A percentile compares a stretch with the other conserved stretches of the same genome.
These are phyloP conservation scores for Dorcoceras hygrometricum DNA, from an alignment of 257 asterid species.

Conservation along the genomic window DNA sequence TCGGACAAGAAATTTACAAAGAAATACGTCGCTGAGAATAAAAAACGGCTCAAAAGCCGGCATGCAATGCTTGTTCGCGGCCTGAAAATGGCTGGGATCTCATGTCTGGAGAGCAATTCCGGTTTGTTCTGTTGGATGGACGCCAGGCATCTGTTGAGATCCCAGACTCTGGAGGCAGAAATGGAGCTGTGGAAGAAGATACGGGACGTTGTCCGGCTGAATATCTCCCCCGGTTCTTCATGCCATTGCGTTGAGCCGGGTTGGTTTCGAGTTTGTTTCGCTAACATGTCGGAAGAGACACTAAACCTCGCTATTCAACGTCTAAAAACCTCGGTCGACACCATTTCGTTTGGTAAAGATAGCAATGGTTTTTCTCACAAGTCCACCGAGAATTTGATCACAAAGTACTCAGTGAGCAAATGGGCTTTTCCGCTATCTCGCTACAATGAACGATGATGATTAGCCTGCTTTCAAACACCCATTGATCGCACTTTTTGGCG, in stretches of 20 bases:
- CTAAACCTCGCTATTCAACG: conserved; percentile 49
- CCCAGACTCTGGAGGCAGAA: conserved; percentile 55
- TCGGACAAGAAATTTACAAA: conserved; percentile 44
- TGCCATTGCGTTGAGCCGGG: conserved; percentile 84
- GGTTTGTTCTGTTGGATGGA: conserved; percentile 82
- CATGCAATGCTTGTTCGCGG: conserved; percentile 42
- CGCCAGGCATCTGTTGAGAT: conserved; percentile 44
- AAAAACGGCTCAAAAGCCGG: conserved; percentile 38
- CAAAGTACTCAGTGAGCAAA: conserved; percentile 40
- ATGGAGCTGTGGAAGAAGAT: conserved; percentile 59
- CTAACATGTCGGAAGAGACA: conserved; percentile 73
- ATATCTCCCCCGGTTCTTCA: conserved; percentile 73
- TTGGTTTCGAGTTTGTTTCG: conserved; percentile 85
- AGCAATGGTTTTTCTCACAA: conserved; percentile 4
- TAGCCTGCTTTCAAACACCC: conserved; percentile 15
- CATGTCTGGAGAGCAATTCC: conserved; percentile 50
- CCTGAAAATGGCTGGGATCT: conserved; percentile 41
- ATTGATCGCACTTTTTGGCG: too few species aligned
- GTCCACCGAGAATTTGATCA: conserved; percentile 37
- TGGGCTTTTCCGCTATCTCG: conserved; percentile 64
- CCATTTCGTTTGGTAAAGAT: neutral
- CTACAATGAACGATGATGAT: conserved; percentile 44
- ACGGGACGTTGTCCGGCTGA: conserved; percentile 61
- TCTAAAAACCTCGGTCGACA: conserved; percentile 28
- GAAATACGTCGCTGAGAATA: conserved; percentile 41